Evolutionary conservation across 2,329 filamentous ascomycete genomes (phyloP), one percentile per base, ranked within the genome.

Genomic region (Alternaria infectoria): DNA sequence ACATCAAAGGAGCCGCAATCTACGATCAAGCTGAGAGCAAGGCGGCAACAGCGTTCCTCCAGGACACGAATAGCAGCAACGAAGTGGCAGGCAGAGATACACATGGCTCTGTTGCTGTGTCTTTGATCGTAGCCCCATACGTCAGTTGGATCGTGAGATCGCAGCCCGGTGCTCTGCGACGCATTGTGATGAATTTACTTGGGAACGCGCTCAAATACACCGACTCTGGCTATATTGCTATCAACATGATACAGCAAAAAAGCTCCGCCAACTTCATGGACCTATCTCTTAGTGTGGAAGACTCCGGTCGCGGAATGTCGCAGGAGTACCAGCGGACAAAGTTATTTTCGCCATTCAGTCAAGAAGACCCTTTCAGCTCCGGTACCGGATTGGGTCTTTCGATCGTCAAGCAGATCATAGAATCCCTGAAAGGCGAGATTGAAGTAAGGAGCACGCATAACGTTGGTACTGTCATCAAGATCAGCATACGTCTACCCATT

Each of bases 131-230:
- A 12, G 69, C 68, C n/a, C 74, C 74, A 4, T 67, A 70, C 44
- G 66, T 74, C 25, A 72, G 62, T 43, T 77, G 76, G 73, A 64
- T 63, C 30, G 73, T 76, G n/a, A 69, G 69, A 54, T 74, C 69
- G 21, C 74, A 71, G 54, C 76, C 71, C 0, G 78, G 77, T n/a
- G 76, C 75, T 4, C 65, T 77, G 44, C 68, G 74, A 19, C 66
- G 77, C 26, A 74, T 80, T 12, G 69, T 79, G 8, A 77, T 78
- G 72, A 80, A 79, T 43, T 62, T 79, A 2, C 65, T 79, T 13
- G 77, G 77, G 2, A 79, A 80, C 58, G 71, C 77, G 6, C 45
- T 79, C 26, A 79, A 80, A 59, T 79, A 79, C 50, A 79, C 77
- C 3, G 65, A 76, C 11, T 68, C 69, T 7, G 77, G 77, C 5